Evolutionary conservation across 2,329 filamentous ascomycete species (phyloP), one percentile per base, ranked within the genome.

Genomic region (Parastagonospora nodorum): DNA sequence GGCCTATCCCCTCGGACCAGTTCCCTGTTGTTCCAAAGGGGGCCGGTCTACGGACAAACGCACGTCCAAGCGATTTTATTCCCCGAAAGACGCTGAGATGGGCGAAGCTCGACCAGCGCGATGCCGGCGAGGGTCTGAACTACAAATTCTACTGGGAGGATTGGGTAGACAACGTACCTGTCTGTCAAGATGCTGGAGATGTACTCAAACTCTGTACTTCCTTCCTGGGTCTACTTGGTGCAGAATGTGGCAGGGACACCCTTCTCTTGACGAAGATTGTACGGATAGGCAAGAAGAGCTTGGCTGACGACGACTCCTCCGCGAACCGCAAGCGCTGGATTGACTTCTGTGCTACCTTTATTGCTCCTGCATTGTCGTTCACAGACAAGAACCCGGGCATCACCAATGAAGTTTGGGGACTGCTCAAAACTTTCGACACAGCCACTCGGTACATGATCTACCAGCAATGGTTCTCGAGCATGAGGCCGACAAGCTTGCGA

Each of bases 141-240:
- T 97, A 97, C 71, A 85, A 89, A 30, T 97, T 95, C 70, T 99
- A 99, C 73, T 97, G 94, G 87, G 92, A 96, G 51, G 94, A 97
- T 62, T 99, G 94, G 94, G 82, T 87, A 2, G 93, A 97, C 73
- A 96, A 94, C 57, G 82, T 99, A 39, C 95, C 94, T 0, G 78
- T 96, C 15, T 99, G 94, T 68, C 92, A 96, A 70, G 89, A 81
- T 1, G 85, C 96, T 5, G 91, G 97, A 55, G 94, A 99, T 68
- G 82, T 99, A 11, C 94, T 97, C 72, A 86, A 88, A 2, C 83
- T 97, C 0, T 95, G 92, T 72, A 84, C 86, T 50, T 92, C 91
- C 1, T 82, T 99, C 16, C 78, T 97, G 39, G 95, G 94, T 58
- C 78, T 93, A 19, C 88, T 92, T 0, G 93, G 94, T 2, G 87